Evolutionary conservation across 768 basidiomycete genomes (phyloP).

Genomic region (Lactarius indigo): DNA sequence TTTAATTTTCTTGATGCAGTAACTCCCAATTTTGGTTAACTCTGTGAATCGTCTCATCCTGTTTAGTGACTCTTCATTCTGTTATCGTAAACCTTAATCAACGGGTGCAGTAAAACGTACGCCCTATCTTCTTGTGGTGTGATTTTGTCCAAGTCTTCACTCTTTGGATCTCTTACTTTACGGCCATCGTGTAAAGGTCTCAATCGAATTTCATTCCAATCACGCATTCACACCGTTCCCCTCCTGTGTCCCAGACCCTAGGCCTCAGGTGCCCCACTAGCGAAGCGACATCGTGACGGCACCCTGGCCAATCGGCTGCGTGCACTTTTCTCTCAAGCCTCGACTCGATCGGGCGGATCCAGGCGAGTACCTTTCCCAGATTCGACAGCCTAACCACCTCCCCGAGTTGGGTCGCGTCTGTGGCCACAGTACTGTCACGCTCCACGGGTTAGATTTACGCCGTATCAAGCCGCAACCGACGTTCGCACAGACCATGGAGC

Average conservation of each 20-base stretch:
- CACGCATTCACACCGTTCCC: background rate
- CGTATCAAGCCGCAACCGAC: background rate
- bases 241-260: background rate
- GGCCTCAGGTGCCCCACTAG: background rate
- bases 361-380: background rate
- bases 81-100: constrained; percentile 15
- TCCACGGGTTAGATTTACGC: background rate
- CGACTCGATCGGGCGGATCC: background rate
- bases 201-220: background rate
- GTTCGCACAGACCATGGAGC: background rate
- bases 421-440: background rate
- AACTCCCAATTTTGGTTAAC: constrained; percentile 16
- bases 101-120: background rate
- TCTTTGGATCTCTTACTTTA: background rate
- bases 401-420: background rate
- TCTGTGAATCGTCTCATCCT: constrained; percentile 3
- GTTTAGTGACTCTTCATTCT: background rate
- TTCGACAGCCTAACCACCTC: background rate
- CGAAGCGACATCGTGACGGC: background rate
- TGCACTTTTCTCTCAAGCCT: background rate
- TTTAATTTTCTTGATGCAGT: constrained; percentile 2
- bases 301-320: background rate
- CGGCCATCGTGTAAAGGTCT: background rate
- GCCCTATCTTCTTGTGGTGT: background rate
- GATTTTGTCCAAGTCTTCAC: background rate